These are phyloP conservation scores for Peterozyma toletana DNA, from an alignment of 805 yeast species.

Conservation along the genomic window DNA sequence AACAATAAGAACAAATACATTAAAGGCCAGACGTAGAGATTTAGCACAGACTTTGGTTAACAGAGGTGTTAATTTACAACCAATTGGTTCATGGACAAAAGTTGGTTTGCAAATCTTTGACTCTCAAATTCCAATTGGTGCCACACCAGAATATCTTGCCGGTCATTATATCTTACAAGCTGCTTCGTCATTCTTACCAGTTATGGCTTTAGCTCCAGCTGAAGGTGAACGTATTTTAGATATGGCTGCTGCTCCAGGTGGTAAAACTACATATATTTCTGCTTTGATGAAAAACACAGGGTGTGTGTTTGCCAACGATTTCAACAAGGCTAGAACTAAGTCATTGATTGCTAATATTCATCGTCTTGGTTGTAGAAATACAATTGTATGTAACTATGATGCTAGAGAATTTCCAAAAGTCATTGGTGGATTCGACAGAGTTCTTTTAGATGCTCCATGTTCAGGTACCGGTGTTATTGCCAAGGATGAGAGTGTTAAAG, in stretches of 20 bases:
- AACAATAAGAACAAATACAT: conserved; percentile 95
- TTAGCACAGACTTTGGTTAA: conserved; percentile 91
- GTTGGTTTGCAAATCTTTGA: conserved; percentile 97
- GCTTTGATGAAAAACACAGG: conserved; percentile 99
- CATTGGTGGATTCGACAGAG: conserved; percentile 96
- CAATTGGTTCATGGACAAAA: conserved; percentile 96
- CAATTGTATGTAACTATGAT: conserved; percentile 95
- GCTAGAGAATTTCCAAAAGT: conserved; percentile 98
- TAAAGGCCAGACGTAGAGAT: conserved; percentile 91
- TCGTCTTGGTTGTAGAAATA: conserved; percentile 92
- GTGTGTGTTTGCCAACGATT: conserved; percentile 93
- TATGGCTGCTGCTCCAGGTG: conserved; percentile 99
- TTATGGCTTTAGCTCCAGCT: conserved; percentile 96
- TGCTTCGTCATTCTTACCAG: conserved; percentile 96
- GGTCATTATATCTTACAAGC: conserved; percentile 98
- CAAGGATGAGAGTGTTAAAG: conserved; percentile 92
- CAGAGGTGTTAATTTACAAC: conserved; percentile 95
- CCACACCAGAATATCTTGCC: conserved; percentile 97
- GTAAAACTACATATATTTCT: conserved; percentile 90
- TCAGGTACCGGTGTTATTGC: conserved; percentile 99
- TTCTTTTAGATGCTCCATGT: conserved; percentile 96
- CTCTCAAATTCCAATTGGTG: conserved; percentile 99
- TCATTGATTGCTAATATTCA: conserved; percentile 96
- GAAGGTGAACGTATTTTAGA: conserved; percentile 93
- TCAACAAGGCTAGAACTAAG: conserved; percentile 94